Base-by-base conservation (phyloP, 2,329 filamentous ascomycete genomes). In the Penicillium sp. region DNA sequence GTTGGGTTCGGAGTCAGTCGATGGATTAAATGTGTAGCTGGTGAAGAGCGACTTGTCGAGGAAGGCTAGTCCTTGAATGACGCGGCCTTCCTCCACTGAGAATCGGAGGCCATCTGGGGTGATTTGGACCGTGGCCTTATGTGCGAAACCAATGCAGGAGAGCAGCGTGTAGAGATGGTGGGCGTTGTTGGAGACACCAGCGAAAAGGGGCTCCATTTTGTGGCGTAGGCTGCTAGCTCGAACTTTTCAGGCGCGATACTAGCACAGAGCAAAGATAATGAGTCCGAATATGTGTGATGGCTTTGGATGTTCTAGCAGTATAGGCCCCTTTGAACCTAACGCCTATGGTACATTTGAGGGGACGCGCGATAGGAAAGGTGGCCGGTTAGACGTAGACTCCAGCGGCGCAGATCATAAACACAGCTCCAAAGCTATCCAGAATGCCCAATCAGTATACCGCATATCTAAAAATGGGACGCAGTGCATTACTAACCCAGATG, bases 401-500 rank as follows among this genome's bases (percentile, higher is more conserved):
- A 74, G 94, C 94, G 60, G 93, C 94, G 79, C 94, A 99, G 79
- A 99, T 97, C 89, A 97, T 96, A 79, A 94, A 97, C 45, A 99
- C 92, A 50, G 93, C 89, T 68, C 94, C 94, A 76, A 96, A 90
- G 50, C 93, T 97, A 53, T 21, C 17, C 31, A 31, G n/a, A 41
- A 25, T n/a, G 48, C 17, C 23, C 48, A 36, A 27, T 50, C 27
- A 55, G 59, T 43, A 59, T 33, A 33, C 38, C n/a, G 13, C 13
- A 21, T 19, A 19, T n/a, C 23, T 71, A 27, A 62, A 41, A 60
- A 33, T 43, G 45, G 38, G 19, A 52, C 45, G 49, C 52, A 48
- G 39, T 79, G 21, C 8, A 23, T 58, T 44, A 71, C 90, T 71
- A 87, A 97, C 93, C 90, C 93, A 79, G 97, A 86, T 62, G 92